Evolutionary conservation across 257 asterid genomes (phyloP).

Genomic region (Schizonepeta tenuifolia): DNA sequence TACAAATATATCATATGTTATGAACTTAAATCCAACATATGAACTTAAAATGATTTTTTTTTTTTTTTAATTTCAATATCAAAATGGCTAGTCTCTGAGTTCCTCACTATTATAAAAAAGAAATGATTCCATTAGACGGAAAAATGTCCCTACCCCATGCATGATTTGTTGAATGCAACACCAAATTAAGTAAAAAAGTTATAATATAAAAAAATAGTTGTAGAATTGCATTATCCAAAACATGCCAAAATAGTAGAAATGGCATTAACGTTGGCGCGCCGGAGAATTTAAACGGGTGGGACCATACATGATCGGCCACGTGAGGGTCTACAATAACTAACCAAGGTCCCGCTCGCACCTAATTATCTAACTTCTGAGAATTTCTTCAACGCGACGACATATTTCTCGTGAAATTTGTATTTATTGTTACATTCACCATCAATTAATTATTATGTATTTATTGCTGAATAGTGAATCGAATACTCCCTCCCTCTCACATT

Average conservation of each 20-base stretch:
- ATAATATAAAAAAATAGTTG: not conserved
- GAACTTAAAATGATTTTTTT: not conserved
- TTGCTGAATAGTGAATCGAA: not conserved
- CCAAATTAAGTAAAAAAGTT: not conserved
- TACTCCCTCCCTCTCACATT: not conserved
- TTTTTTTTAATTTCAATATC: no score
- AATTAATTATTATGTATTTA: conserved; percentile 32
- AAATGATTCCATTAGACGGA: not conserved
- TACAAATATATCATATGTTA: not conserved
- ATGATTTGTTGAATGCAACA: not conserved
- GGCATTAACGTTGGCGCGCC: conserved; percentile 39
- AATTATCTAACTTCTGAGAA: conserved; percentile 37
- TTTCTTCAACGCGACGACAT: conserved; percentile 36
- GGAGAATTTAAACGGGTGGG: conserved; percentile 37
- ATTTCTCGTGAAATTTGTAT: conserved; percentile 41
- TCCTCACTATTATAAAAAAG: not conserved
- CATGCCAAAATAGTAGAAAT: not conserved
- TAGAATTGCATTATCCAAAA: not conserved
- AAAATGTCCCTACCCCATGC: not conserved
- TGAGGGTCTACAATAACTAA: conserved; percentile 13
- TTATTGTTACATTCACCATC: conserved; percentile 27
- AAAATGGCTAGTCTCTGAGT: no score
- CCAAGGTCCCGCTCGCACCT: conserved; percentile 37
- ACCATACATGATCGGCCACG: conserved; percentile 26
- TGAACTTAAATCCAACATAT: not conserved